These are phyloP conservation scores for Cryptosporidium xiaoi DNA, from an alignment of 169 alveolate genomes.

Conservation along the genomic window DNA sequence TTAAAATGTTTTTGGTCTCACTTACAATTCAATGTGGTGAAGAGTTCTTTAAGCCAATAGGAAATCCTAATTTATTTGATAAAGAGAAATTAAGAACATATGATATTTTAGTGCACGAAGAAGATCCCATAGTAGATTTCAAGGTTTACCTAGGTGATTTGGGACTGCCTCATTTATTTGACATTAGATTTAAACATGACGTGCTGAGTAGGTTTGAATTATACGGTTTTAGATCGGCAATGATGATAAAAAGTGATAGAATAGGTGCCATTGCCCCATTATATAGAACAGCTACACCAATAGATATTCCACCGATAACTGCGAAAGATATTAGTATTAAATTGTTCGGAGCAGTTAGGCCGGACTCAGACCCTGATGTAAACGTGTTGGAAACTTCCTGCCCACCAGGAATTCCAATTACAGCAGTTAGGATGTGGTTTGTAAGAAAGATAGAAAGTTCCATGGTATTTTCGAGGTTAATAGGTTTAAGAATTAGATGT, in stretches of 20 bases:
- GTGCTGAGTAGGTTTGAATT: conserved; percentile 54
- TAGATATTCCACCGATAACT: conserved; percentile 57
- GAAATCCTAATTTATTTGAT: conserved; percentile 56
- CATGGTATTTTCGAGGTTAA: conserved; percentile 33
- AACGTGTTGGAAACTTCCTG: conserved; percentile 64
- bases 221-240: conserved; percentile 70
- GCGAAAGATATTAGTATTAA: conserved; percentile 66
- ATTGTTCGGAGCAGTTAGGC: conserved; percentile 68
- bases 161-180: conserved; percentile 68
- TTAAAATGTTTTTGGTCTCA: conserved; percentile 37
- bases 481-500: conserved; percentile 64
- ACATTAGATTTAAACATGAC: conserved; percentile 36
- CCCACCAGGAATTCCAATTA: conserved; percentile 50
- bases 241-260: conserved; percentile 66
- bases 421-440: conserved; percentile 71
- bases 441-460: conserved; percentile 30
- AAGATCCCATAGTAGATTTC: conserved; percentile 65
- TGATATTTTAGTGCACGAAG: conserved; percentile 66
- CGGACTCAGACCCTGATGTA: conserved; percentile 54
- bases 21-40: conserved; percentile 62
- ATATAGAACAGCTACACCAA: conserved; percentile 45
- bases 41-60: conserved; percentile 54
- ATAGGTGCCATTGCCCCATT: conserved; percentile 64
- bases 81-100: conserved; percentile 31
- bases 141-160: conserved; percentile 55